Percentiles rank a stretch among this genome's conserved stretches.
Conservation (phyloP, 2,329 filamentous ascomycete genomes). For the Fusarium ambrosium region DNA sequence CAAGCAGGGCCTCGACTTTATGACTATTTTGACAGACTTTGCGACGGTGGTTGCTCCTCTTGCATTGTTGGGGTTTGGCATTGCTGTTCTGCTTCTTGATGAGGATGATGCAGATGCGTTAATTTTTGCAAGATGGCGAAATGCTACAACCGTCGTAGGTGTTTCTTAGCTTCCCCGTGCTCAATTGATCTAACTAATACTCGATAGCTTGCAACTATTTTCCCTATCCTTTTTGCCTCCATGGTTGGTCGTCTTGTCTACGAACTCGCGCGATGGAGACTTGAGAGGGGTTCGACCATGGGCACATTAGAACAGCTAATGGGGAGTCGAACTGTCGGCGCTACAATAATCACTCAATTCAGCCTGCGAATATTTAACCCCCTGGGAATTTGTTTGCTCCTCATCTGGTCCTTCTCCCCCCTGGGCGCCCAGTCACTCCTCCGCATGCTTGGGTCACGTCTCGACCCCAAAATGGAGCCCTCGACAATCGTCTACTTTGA, state of each 20-base stretch:
- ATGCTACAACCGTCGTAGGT: background rate
- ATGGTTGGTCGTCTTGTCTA: background rate
- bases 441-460: background rate
- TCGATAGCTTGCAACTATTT: background rate
- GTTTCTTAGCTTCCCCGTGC: background rate
- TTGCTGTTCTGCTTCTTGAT: background rate
- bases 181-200: fast-evolving
- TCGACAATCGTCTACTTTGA: background rate
- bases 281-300: background rate
- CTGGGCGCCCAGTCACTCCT: background rate
- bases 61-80: background rate
- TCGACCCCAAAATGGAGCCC: background rate
- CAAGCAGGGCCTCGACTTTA: background rate
- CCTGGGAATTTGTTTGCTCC: background rate
- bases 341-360: background rate
- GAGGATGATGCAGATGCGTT: background rate
- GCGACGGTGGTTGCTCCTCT: background rate
- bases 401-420: background rate
- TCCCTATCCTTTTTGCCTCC: background rate
- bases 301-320: background rate
- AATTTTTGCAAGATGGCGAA: background rate
- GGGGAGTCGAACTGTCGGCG: background rate
- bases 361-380: background rate
- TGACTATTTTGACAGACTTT: background rate
- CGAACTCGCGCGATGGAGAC: background rate